phyloP scores from a whole-genome alignment of 805 yeast species.

The Monosporozyma yasuniensis region DNA sequence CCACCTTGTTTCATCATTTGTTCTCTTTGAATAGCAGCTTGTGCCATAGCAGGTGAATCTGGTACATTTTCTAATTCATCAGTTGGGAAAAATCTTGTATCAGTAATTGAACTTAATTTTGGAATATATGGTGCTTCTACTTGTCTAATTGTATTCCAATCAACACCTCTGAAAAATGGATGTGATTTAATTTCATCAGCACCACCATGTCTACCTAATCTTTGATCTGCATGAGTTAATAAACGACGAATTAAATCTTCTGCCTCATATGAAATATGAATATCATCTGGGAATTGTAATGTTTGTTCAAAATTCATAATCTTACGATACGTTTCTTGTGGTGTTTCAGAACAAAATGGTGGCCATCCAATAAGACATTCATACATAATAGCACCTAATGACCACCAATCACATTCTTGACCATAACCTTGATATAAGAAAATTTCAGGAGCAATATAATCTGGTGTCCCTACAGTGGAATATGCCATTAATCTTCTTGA shows the following conservation, averaged over 20 bases:
- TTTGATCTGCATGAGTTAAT: conserved; percentile 66
- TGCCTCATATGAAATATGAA: conserved; percentile 79
- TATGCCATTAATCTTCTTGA: conserved; percentile 89
- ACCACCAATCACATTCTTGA: conserved; percentile 98
- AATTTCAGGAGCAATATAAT: conserved; percentile 92
- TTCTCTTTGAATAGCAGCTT: conserved; percentile 59
- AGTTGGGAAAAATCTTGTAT: conserved; percentile 95
- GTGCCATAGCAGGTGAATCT: conserved; percentile 68
- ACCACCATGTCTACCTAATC: conserved; percentile 84
- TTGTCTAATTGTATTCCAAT: conserved; percentile 80
- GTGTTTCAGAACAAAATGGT: conserved; percentile 90
- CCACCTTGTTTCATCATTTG: conserved; percentile 37
- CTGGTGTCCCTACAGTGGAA: conserved; percentile 95
- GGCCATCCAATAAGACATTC: conserved; percentile 97
- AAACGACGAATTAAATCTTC: conserved; percentile 77
- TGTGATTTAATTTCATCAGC: conserved; percentile 85
- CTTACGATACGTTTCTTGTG: conserved; percentile 87
- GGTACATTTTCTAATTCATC: conserved; percentile 94
- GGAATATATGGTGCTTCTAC: conserved; percentile 94
- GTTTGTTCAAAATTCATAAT: conserved; percentile 88
- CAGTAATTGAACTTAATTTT: conserved; percentile 82
- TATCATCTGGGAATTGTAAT: conserved; percentile 80
- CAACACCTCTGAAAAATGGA: conserved; percentile 92
- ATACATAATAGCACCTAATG: conserved; percentile 91
- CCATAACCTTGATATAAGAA: conserved; percentile 91